Conservation (phyloP, 202 grass and related monocot genomes). For the Brachypodium distachyon region DNA sequence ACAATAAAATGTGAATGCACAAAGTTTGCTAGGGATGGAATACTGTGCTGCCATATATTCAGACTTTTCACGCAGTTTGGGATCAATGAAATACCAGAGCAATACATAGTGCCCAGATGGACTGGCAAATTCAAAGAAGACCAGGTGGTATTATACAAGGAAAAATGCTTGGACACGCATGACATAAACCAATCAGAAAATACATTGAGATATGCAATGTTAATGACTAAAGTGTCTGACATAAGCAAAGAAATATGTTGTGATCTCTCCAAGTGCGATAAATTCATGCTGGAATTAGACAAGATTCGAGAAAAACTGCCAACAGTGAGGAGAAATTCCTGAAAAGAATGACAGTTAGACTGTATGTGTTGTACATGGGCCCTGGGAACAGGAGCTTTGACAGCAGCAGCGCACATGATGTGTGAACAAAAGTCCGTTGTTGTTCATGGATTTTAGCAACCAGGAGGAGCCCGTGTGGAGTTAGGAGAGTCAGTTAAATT, state of each 20-base stretch:
- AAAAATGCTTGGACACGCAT: not conserved
- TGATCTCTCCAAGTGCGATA: not conserved
- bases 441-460: too few species aligned
- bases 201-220: not conserved
- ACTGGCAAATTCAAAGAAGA: constrained; percentile 4
- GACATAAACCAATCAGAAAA: not conserved
- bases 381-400: too few species aligned
- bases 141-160: not conserved
- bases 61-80: constrained; percentile 20
- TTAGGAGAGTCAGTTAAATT: too few species aligned
- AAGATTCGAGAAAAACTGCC: not conserved
- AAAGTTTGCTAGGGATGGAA: constrained; percentile 27
- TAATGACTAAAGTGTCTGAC: not conserved
- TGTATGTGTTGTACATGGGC: too few species aligned
- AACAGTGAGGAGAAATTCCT: not conserved
- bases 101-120: constrained; percentile 26
- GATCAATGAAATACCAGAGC: constrained; percentile 13
- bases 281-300: not conserved
- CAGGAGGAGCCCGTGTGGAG: too few species aligned
- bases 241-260: not conserved
- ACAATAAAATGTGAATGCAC: constrained; percentile 12
- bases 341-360: too few species aligned
- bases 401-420: too few species aligned
- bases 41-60: constrained; percentile 27
- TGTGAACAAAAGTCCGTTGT: not conserved